Evolutionary conservation across 148 eudicot genomes (phyloP), one percentile per base, ranked within the genome.

Genomic region (Rhododendron vialii): DNA sequence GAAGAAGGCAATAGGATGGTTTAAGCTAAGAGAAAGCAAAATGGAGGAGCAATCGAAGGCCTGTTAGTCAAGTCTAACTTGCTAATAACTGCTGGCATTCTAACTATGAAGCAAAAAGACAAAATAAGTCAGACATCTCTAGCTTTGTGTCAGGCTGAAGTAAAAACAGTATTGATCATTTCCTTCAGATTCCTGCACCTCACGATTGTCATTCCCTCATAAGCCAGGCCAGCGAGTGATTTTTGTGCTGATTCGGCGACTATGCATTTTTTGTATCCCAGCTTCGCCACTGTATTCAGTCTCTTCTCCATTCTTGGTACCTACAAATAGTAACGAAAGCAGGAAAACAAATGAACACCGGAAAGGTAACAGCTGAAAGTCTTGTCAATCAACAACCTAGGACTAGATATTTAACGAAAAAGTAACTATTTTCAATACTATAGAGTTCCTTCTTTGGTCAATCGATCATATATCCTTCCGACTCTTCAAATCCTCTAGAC

Each of bases 271-370:
- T 90, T 94, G 85, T 95, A 98, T 80, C 99, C 98, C 75, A 98
- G 92, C 90, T 98, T 93, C 18, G 93, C 95, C 83, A 98, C 88
- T 8, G 98, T 93, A 73, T 63, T 88, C 48, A 94, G 89, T 88
- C 99, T 93, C 90, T 93, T 98, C 71, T 95, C 99, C 90, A 98
- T 89, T 90, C 96, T 92, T 24, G 98, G 91, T 55, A 98, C 95
- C 99, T 97, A 85, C 78, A 88, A 81, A 81, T 47, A 84, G 24
- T n/a, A 24, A 15, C 7, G 5, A 35, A 22, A 83, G 41, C n/a
- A 10, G 22, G n/a, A 5, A 57, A 11, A 38, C 38, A 30, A 28
- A 30, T 74, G 78, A 30, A 74, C 22, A 74, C 5, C 3, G 5
- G 45, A 33, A 35, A 74, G 11, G 14, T 3, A 22, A 78, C 20